Evolutionary conservation across 2,329 filamentous ascomycete genomes (phyloP), one percentile per base, ranked within the genome.

Genomic region (Apiospora saccharicola): DNA sequence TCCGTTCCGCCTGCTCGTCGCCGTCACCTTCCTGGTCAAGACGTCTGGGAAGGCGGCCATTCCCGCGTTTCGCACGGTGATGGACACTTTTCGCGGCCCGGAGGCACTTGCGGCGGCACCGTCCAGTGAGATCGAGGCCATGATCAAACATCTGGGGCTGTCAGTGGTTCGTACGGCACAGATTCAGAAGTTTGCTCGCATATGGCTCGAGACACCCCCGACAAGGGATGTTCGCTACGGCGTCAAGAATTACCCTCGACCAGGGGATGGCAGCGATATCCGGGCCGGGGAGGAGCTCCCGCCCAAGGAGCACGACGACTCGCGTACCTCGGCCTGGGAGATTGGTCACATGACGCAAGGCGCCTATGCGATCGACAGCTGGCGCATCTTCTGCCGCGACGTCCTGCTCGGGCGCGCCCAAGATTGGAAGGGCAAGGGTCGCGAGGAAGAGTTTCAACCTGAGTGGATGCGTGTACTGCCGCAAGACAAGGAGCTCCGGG

Each of bases 381-480:
- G 94, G 93, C 90, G 95, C 3, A 98, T 98, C 75, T 98, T 98
- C 81, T 98, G 94, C 80, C 90, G 95, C 1, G 95, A 98, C 80
- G 86, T 88, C 44, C 81, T 97, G 34, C 88, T 95, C 10, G 92
- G 90, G 0, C 81, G 91, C 24, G 90, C 92, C 1, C 80, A 83
- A 13, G 89, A 91, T 74, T 94, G 92, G 89, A 91, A 90, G 77
- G 93, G 92, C 1, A 85, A 82, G 77, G 79, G 88, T 75, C 75
- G 83, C 77, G 75, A 83, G 78, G 73, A 81, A 70, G 84, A 85
- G 19, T 94, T 95, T 79, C 91, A 94, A 77, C 94, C 94, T 0
- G 95, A 98, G 81, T 98, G 95, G 95, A 96, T 95, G 88, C 89
- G 94, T 3, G 94, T 98, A 0, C 80, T 93, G 6, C 69, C 69